Evolutionary conservation across 2,329 filamentous ascomycete species (phyloP).

Genomic region (Beauveria asiatica): DNA sequence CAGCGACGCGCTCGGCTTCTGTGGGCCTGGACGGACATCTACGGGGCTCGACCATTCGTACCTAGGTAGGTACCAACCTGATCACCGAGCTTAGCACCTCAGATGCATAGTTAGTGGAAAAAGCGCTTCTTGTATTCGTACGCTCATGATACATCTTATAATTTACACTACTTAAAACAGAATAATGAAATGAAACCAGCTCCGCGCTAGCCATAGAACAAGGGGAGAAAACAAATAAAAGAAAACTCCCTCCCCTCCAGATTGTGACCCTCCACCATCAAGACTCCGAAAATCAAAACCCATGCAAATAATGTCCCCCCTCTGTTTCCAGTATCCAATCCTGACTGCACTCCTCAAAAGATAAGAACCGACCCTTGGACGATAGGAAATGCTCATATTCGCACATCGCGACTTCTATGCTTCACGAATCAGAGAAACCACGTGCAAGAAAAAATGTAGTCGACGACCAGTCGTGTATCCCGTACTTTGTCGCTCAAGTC

Average conservation of each 20-base stretch:
- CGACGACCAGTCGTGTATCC: neutral
- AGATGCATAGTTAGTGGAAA: neutral
- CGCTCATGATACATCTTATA: constrained; percentile 10
- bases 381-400: neutral
- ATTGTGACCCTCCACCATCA: neutral
- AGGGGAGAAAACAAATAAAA: neutral
- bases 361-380: too few species aligned
- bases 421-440: neutral
- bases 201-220: constrained; percentile 1
- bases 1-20: too few species aligned
- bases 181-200: neutral
- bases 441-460: neutral
- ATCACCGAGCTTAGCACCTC: neutral
- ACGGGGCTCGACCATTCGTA: too few species aligned
- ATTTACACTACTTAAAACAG: constrained; percentile 7
- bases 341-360: neutral
- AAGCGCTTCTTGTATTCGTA: neutral
- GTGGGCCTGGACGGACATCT: too few species aligned
- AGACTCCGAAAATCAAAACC: neutral
- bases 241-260: neutral
- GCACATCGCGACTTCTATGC: constrained; percentile 1
- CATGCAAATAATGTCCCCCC: neutral
- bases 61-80: too few species aligned
- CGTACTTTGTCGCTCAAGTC: neutral
- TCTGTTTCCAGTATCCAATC: neutral